Conservation (phyloP, 2,329 filamentous ascomycete genomes). For the Fusarium guadeloupense region DNA sequence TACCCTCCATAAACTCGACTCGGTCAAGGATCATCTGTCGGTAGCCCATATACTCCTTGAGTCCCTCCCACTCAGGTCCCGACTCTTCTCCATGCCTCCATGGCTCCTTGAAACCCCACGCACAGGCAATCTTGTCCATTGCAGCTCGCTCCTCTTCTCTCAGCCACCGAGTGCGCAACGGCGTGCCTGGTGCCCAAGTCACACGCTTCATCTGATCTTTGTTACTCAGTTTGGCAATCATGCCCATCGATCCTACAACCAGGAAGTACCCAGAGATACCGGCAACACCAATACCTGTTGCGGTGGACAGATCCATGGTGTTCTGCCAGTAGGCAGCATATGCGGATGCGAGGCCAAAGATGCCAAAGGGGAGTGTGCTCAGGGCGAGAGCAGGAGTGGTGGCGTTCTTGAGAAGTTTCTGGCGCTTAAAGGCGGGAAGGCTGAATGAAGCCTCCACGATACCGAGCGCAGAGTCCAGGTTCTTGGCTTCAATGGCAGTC, state of each 20-base stretch:
- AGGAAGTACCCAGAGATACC: slow-evolving; percentile 85
- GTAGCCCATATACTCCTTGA: slow-evolving; percentile 83
- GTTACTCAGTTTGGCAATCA: slow-evolving; percentile 83
- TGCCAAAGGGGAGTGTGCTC: slow-evolving; percentile 70
- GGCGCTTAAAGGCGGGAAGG: slow-evolving; percentile 70
- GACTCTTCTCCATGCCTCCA: slow-evolving; percentile 88
- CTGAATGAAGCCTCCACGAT: slow-evolving; percentile 77
- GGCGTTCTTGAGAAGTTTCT: slow-evolving; percentile 72
- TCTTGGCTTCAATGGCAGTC: slow-evolving; percentile 79
- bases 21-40: slow-evolving; percentile 91
- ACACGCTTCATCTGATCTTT: slow-evolving; percentile 97
- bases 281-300: slow-evolving; percentile 80
- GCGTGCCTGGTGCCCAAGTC: slow-evolving; percentile 86
- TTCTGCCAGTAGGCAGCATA: slow-evolving; percentile 60
- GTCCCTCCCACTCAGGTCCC: slow-evolving; percentile 85
- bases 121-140: slow-evolving; percentile 83
- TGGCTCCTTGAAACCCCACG: slow-evolving; percentile 90
- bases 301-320: slow-evolving; percentile 78
- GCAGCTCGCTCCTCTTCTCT: slow-evolving; percentile 90
- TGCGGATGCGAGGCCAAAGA: slow-evolving; percentile 73
- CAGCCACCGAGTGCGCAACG: slow-evolving; percentile 83
- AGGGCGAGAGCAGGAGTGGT: slow-evolving; percentile 67
- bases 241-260: slow-evolving; percentile 81
- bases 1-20: slow-evolving; percentile 90
- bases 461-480: slow-evolving; percentile 79